These are phyloP conservation scores for Talaromyces sp. DNA, from an alignment of 2,329 filamentous ascomycete genomes.

Conservation along the genomic window DNA sequence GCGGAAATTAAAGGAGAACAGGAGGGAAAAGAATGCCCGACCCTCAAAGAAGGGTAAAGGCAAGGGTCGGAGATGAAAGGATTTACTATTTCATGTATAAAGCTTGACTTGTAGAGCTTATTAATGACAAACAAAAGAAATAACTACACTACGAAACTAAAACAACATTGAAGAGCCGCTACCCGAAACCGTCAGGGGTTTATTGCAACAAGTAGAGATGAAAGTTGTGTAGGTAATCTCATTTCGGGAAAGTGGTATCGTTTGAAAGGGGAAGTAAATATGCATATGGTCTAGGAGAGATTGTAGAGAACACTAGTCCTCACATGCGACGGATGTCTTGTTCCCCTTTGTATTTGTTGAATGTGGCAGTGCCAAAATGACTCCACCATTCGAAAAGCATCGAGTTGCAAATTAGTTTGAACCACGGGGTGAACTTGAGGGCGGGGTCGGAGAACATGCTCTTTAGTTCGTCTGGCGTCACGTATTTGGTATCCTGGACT, in stretches of 20 bases:
- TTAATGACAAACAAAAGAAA: background rate
- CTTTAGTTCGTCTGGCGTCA: constrained; percentile 76
- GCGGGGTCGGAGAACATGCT: constrained; percentile 74
- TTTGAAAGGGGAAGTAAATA: background rate
- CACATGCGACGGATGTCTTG: constrained; percentile 81
- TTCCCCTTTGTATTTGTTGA: constrained; percentile 84
- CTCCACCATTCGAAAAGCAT: constrained; percentile 99
- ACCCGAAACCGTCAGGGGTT: background rate
- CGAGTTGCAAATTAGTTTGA: constrained; percentile 96
- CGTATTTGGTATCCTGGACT: constrained; percentile 78
- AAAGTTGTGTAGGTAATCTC: background rate
- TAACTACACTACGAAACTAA: background rate
- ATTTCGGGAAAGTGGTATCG: background rate
- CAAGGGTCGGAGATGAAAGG: constrained; percentile 1
- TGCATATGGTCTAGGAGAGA: background rate
- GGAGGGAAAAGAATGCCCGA: constrained; percentile 81
- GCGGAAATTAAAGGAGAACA: constrained; percentile 69
- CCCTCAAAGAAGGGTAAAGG: constrained; percentile 59
- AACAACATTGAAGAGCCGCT: background rate
- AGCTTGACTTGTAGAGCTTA: background rate
- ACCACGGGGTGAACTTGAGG: constrained; percentile 94
- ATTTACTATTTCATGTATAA: background rate
- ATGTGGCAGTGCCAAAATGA: constrained; percentile 65
- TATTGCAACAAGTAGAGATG: background rate
- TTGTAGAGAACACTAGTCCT: constrained; percentile 2